Evolutionary conservation across 75 land plant species (phyloP).

Genomic region (Ceratopteris richardii): DNA sequence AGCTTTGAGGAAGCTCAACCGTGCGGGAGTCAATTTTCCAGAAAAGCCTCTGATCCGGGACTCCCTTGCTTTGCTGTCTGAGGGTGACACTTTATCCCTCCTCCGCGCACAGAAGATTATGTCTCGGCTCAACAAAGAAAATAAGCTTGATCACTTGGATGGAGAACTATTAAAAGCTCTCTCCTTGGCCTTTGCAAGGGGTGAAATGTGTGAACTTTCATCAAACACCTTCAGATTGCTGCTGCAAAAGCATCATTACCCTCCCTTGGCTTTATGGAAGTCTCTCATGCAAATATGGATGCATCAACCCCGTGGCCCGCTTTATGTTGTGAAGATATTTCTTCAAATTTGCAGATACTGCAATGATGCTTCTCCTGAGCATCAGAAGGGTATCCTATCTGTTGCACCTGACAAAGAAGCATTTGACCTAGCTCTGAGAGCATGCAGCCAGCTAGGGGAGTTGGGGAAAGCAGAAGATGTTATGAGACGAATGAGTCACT

Average conservation of each 20-base stretch:
- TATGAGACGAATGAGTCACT: not conserved
- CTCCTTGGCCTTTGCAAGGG: not conserved
- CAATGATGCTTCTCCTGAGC: not conserved
- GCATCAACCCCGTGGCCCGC: not conserved
- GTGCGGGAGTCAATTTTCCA: not conserved
- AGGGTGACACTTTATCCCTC: not conserved
- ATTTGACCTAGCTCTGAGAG: not conserved
- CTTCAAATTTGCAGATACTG: not conserved
- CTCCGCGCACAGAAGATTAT: slow-evolving; percentile 1
- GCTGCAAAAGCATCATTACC: slow-evolving; percentile 5
- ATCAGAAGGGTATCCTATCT: not conserved
- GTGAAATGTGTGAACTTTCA: not conserved
- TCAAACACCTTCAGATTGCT: slow-evolving; percentile 3
- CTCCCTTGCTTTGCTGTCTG: not conserved
- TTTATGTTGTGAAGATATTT: not conserved
- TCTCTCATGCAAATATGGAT: not conserved
- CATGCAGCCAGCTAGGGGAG: not conserved
- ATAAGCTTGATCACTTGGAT: not conserved
- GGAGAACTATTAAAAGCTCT: not conserved
- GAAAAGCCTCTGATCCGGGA: not conserved
- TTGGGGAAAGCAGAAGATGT: slow-evolving; percentile 1
- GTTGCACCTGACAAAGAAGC: not conserved
- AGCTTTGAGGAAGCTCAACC: slow-evolving; percentile 1
- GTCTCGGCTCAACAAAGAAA: slow-evolving; percentile 1
- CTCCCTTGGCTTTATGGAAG: slow-evolving; percentile 2